Evolutionary conservation across 352 stramenopile species (phyloP).

Genomic region (Globisporangium spiculum): DNA sequence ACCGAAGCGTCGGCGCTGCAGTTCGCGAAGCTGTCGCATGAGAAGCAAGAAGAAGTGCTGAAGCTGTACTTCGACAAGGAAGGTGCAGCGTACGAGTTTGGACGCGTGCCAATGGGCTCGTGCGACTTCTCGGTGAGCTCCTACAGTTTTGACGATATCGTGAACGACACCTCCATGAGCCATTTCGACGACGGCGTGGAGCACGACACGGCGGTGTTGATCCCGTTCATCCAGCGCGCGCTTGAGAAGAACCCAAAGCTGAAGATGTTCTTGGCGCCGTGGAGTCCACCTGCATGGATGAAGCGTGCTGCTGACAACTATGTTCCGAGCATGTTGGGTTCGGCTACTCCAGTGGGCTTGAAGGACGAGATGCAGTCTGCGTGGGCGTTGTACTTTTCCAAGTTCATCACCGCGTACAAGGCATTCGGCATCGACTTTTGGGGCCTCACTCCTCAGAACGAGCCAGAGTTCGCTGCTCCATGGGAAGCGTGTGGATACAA

Average conservation of each 20-base stretch:
- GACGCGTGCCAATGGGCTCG: constrained; percentile 89
- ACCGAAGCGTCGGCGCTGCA: constrained; percentile 89
- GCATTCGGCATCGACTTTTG: constrained; percentile 79
- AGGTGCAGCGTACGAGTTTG: constrained; percentile 85
- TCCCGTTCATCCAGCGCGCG: constrained; percentile 83
- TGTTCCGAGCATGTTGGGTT: constrained; percentile 61
- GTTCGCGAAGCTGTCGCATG: constrained; percentile 72
- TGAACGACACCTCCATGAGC: constrained; percentile 57
- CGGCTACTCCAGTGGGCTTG: constrained; percentile 46
- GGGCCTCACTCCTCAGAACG: constrained; percentile 90
- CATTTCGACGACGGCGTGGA: constrained; percentile 79
- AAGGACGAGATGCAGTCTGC: constrained; percentile 47
- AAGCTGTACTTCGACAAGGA: constrained; percentile 86
- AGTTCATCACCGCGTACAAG: constrained; percentile 91
- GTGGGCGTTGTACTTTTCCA: constrained; percentile 91
- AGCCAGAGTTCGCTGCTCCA: constrained; percentile 70
- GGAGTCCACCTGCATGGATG: constrained; percentile 90
- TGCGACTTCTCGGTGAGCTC: constrained; percentile 85
- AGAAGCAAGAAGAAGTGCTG: constrained; percentile 83
- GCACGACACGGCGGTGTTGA: constrained; percentile 77
- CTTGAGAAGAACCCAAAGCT: constrained; percentile 60
- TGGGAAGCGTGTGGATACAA: constrained; percentile 77
- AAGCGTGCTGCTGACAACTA: constrained; percentile 48
- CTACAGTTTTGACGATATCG: constrained; percentile 88
- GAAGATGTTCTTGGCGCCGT: constrained; percentile 86